Evolutionary conservation across 1,284 basidiomycete species (phyloP).

Genomic region (Leccinum pachyderme): DNA sequence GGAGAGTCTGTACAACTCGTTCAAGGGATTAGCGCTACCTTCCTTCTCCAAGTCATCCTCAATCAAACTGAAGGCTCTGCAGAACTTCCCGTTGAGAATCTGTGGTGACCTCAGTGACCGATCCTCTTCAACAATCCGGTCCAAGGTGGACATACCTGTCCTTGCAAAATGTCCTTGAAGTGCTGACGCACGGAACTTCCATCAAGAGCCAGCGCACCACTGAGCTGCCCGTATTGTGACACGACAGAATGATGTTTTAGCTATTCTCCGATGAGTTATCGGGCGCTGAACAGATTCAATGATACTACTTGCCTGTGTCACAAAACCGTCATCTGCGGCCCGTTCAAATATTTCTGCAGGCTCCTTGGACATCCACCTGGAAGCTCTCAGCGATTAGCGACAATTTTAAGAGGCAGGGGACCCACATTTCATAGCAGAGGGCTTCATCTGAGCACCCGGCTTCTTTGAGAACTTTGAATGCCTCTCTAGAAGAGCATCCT

Average conservation of each 20-base stretch:
- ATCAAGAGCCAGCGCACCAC: constrained; percentile 54
- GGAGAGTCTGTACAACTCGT: constrained; percentile 49
- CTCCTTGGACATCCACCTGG: constrained; percentile 72
- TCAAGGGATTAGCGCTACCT: constrained; percentile 54
- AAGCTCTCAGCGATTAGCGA: constrained; percentile 1
- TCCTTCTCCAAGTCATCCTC: constrained; percentile 60
- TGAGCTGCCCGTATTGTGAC: constrained; percentile 63
- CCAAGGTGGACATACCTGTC: constrained; percentile 40
- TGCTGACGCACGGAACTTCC: constrained; percentile 47
- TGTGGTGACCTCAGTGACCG: constrained; percentile 19
- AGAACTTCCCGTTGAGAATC: constrained; percentile 63
- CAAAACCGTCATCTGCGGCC: constrained; percentile 65
- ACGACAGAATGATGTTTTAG: constrained; percentile 61
- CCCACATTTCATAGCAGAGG: constrained; percentile 63
- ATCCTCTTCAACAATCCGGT: neutral
- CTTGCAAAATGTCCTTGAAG: constrained; percentile 58
- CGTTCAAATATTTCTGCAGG: constrained; percentile 70
- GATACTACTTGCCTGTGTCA: constrained; percentile 42
- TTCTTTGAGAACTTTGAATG: constrained; percentile 60
- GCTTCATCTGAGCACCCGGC: constrained; percentile 68
- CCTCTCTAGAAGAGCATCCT: constrained; percentile 42
- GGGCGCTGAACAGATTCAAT: neutral
- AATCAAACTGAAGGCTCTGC: constrained; percentile 52
- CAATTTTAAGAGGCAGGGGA: neutral
- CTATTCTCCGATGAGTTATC: constrained; percentile 29